A percentile compares a stretch with the other conserved stretches of the same genome.
These are phyloP conservation scores for Hymenoscyphus repandus DNA, from an alignment of 2,329 filamentous ascomycete species.

Conservation along the genomic window DNA sequence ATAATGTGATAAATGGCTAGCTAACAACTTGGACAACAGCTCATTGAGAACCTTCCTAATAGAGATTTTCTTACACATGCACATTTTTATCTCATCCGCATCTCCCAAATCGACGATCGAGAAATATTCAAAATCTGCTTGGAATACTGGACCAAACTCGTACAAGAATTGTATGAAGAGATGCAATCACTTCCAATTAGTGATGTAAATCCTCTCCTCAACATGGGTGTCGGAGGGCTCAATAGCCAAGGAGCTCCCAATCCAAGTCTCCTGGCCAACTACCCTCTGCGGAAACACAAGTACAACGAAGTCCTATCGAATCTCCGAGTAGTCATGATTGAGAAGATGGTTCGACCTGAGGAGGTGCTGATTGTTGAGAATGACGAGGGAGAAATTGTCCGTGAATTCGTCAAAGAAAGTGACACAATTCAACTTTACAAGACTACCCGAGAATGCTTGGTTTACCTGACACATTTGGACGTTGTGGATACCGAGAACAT, in stretches of 20 bases:
- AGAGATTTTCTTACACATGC: constrained; percentile 91
- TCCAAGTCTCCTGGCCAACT: constrained; percentile 77
- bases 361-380: constrained; percentile 99
- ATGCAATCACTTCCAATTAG: constrained; percentile 95
- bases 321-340: constrained; percentile 95
- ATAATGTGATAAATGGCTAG: background rate
- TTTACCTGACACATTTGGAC: constrained; percentile 95
- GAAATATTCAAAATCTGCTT: constrained; percentile 99
- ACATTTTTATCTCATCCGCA: constrained; percentile 96
- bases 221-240: constrained; percentile 65
- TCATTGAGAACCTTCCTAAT: constrained; percentile 95
- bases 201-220: constrained; percentile 84
- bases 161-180: constrained; percentile 97
- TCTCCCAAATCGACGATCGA: constrained; percentile 96
- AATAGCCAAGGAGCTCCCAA: constrained; percentile 80
- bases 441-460: constrained; percentile 92
- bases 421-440: constrained; percentile 99
- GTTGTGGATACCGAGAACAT: constrained; percentile 97
- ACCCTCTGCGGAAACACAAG: constrained; percentile 95
- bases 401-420: constrained; percentile 98
- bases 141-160: constrained; percentile 98
- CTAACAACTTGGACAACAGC: constrained; percentile 40
- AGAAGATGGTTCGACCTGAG: constrained; percentile 98
- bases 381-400: constrained; percentile 97
- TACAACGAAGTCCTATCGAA: constrained; percentile 93